A percentile compares a stretch with the other conserved stretches of the same genome.
These are phyloP conservation scores for Pythium rishiriense DNA, from an alignment of 352 stramenopile species.

Conservation along the genomic window DNA sequence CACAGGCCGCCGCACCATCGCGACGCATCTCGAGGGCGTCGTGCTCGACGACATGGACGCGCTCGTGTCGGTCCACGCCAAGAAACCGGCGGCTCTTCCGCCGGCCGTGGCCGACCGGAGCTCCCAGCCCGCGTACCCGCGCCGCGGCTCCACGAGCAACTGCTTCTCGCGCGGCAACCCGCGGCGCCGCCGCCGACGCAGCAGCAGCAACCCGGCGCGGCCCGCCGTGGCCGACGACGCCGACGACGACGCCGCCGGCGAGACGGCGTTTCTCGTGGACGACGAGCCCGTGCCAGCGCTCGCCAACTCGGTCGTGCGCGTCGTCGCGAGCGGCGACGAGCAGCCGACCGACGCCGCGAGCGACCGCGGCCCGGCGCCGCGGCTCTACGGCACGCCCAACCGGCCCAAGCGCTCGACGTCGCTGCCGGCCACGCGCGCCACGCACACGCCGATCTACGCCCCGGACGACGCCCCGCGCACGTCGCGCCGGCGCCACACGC, in stretches of 20 bases:
- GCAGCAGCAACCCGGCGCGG: not conserved
- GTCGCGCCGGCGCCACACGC: slow-evolving; percentile 4
- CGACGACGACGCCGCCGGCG: not conserved
- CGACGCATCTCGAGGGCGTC: slow-evolving; percentile 7
- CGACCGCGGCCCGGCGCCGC: not conserved
- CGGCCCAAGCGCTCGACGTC: slow-evolving; percentile 11
- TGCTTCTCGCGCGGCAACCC: slow-evolving; percentile 15
- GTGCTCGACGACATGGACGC: slow-evolving; percentile 14
- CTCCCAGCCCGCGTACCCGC: not conserved
- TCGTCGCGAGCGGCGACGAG: not conserved
- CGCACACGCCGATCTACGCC: not conserved
- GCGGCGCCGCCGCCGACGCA: slow-evolving; percentile 10
- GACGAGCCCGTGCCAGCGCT: slow-evolving; percentile 11
- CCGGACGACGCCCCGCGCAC: not conserved
- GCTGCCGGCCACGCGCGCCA: not conserved
- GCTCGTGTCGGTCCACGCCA: slow-evolving; percentile 15
- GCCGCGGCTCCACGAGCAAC: slow-evolving; percentile 14
- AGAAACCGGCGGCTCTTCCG: not conserved
- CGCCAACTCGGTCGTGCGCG: not conserved
- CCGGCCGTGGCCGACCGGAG: not conserved
- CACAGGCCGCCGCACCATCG: slow-evolving; percentile 6
- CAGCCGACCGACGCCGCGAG: not conserved
- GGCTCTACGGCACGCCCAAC: slow-evolving; percentile 9
- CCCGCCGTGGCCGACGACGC: not conserved
- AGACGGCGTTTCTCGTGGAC: slow-evolving; percentile 10